Evolutionary conservation across 129 eudicot genomes (phyloP), one percentile per base, ranked within the genome.

Genomic region (Escallonia rubra): DNA sequence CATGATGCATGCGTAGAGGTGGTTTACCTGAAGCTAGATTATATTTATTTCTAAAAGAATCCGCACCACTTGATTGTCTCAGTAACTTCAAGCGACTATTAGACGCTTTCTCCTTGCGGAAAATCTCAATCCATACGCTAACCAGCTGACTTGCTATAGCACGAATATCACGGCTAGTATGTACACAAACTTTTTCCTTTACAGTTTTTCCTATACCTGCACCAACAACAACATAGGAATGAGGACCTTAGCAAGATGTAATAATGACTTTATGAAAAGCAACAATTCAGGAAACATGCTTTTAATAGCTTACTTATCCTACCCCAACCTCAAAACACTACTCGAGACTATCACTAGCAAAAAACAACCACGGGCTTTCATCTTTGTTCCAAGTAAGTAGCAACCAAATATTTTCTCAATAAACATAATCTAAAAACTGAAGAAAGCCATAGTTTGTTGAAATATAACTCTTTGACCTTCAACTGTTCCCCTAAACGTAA

Each of bases 161-260:
- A 59, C 97, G 99, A 70, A 94, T 94, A 72, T 94, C 99, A 77
- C 99, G 96, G 71, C 99, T 90, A 41, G 97, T 94, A 63, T 94
- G 99, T 43, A 94, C 96, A 81, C 97, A 94, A 4, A 94, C 99
- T 74, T 90, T 94, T 71, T 94, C 96, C 81, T 90, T 94, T 39
- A 94, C 91, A 65, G 97, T 94, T 78, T 85, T 94, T 41, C 99
- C 99, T 51, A 94, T 83, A 71, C 99, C 99, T 94, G 50, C 73
- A 77, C 12, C 66, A 75, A 79, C 44, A 13, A 66, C 34, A 57
- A 61, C 9, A 48, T 5, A 45, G 15, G 15, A 9, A 10, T 10
- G 40, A 49, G 61, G 55, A 57, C 50, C 61, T 41, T 65, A 49
- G 58, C 48, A 41, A 59, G 57, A n/a, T 4, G 12, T 52, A 11